Conservation (phyloP, 179 eudicot species). For the Heliamphora pulchella region DNA sequence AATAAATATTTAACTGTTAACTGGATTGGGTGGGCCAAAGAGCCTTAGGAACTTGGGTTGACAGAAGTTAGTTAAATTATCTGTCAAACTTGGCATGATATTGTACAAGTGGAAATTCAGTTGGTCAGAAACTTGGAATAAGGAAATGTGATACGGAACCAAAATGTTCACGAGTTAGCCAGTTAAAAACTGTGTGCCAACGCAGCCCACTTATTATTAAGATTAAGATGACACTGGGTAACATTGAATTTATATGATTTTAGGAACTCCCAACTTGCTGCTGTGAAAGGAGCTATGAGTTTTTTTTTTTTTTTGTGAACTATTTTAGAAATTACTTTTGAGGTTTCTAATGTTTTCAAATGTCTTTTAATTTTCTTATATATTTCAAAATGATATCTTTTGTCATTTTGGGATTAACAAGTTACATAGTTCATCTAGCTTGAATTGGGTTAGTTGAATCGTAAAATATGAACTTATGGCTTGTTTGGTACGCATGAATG, state of each 20-base stretch:
- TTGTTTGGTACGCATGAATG: no score
- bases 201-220: neutral
- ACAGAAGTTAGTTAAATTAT: conserved; percentile 2
- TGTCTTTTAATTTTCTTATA: no score
- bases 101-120: neutral
- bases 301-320: neutral
- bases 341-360: no score
- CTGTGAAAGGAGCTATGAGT: neutral
- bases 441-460: neutral
- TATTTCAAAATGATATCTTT: conserved; percentile 3
- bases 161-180: neutral
- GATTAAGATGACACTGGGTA: neutral
- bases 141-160: neutral
- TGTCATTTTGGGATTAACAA: neutral
- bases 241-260: neutral
- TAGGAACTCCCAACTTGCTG: neutral
- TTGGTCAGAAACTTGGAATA: neutral
- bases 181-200: neutral
- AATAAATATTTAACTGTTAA: neutral
- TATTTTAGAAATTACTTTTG: no score
- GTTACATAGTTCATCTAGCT: neutral
- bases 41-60: neutral
- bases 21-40: neutral
- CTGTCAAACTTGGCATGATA: neutral
- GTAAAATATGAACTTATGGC: no score